Conservation (phyloP, 371 early-diverging fungal species). For the Sporodiniella umbellata region DNA sequence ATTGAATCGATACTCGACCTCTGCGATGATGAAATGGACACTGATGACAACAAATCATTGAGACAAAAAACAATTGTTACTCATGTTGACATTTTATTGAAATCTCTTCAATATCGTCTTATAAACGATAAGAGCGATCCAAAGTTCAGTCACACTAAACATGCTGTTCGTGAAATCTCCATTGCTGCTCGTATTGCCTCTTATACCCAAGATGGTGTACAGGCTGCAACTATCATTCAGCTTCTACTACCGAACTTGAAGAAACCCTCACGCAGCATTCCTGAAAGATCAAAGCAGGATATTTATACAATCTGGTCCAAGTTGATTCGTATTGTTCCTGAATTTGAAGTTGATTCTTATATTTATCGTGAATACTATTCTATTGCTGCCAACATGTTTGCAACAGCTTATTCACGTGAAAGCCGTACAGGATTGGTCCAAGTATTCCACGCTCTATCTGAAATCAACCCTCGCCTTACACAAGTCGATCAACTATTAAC, state of each 20-base stretch:
- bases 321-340: slow-evolving; percentile 59
- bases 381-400: slow-evolving; percentile 60
- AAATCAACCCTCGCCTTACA: slow-evolving; percentile 53
- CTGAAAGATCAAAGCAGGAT: slow-evolving; percentile 80
- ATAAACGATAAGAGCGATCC: slow-evolving; percentile 47
- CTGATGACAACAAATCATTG: slow-evolving; percentile 29
- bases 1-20: slow-evolving; percentile 71
- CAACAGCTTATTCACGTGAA: slow-evolving; percentile 50
- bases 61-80: slow-evolving; percentile 58
- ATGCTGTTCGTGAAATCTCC: slow-evolving; percentile 72
- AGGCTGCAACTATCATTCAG: slow-evolving; percentile 66
- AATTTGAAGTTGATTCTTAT: slow-evolving; percentile 36
- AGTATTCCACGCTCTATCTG: slow-evolving; percentile 64
- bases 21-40: slow-evolving; percentile 46
- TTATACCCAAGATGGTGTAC: slow-evolving; percentile 66
- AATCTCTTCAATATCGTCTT: slow-evolving; percentile 60
- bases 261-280: slow-evolving; percentile 64
- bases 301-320: slow-evolving; percentile 77
- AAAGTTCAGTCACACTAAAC: slow-evolving; percentile 51
- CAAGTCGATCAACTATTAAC: slow-evolving; percentile 54
- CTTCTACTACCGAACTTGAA: slow-evolving; percentile 83
- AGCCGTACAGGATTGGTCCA: slow-evolving; percentile 58
- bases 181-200: slow-evolving; percentile 77
- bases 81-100: slow-evolving; percentile 60
- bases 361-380: slow-evolving; percentile 58